Conservation (phyloP, 768 basidiomycete genomes). For the Ephemerocybe angulata region DNA sequence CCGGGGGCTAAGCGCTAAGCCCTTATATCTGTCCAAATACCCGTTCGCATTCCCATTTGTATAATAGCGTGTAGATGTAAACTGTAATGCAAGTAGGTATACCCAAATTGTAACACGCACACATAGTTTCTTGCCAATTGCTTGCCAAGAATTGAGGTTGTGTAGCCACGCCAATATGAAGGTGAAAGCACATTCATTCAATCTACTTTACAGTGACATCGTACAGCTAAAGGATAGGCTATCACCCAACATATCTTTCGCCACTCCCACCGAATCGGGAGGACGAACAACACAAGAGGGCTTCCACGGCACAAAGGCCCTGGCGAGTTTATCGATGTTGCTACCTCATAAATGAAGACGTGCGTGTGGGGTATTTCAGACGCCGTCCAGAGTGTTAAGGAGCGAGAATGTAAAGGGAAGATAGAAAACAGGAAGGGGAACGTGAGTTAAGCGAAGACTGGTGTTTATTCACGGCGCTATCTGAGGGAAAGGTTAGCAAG, state of each 20-base stretch:
- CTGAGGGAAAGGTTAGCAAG: background rate
- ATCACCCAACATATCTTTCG: constrained; percentile 26
- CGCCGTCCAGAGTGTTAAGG: constrained; percentile 96
- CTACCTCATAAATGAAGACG: constrained; percentile 96
- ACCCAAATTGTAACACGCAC: no score
- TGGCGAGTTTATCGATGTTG: constrained; percentile 44
- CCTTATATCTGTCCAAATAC: no score
- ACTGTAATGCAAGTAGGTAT: no score
- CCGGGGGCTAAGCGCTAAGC: no score
- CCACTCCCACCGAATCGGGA: constrained; percentile 8
- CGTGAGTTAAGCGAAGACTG: background rate
- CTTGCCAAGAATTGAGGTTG: no score
- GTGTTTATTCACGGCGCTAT: constrained; percentile 2
- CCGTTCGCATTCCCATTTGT: no score
- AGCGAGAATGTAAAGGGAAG: constrained; percentile 42
- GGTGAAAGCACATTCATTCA: no score
- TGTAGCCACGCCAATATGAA: no score
- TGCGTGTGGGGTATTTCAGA: constrained; percentile 58
- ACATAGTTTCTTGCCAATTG: no score
- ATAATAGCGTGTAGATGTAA: no score
- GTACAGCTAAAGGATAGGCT: constrained; percentile 5
- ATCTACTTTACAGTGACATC: no score
- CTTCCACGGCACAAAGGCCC: constrained; percentile 17
- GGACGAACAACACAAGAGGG: constrained; percentile 24
- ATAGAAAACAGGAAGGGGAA: constrained; percentile 4